Evolutionary conservation across 768 basidiomycete species (phyloP).

Genomic region (Roridomyces roridus): DNA sequence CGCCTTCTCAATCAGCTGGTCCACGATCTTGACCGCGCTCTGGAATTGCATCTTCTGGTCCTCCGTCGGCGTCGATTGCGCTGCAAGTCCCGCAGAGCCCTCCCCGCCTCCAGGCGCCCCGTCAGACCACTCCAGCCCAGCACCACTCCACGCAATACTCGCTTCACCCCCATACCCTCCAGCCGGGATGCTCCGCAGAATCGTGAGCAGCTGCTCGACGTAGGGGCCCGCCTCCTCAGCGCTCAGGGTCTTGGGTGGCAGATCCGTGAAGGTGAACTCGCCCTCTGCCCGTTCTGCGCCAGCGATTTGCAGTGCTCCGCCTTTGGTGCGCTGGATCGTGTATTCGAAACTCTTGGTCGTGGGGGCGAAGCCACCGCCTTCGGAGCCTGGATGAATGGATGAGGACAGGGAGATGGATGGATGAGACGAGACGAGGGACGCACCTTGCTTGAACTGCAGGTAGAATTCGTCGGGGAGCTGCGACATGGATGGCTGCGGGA

Average conservation of each 20-base stretch:
- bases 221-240: conserved; percentile 42
- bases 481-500: conserved; percentile 51
- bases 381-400: conserved; percentile 67
- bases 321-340: conserved; percentile 46
- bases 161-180: conserved; percentile 69
- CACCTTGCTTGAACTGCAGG: conserved; percentile 68
- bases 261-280: conserved; percentile 46
- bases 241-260: conserved; percentile 47
- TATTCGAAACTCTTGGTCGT: conserved; percentile 65
- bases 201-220: conserved; percentile 62
- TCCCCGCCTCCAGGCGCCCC: conserved; percentile 67
- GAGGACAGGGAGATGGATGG: background rate
- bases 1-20: conserved; percentile 50
- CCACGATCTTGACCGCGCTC: conserved; percentile 72
- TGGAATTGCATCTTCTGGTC: conserved; percentile 73
- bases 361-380: conserved; percentile 72
- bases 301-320: conserved; percentile 49
- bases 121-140: conserved; percentile 67
- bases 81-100: conserved; percentile 54
- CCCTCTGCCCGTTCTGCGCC: conserved; percentile 56
- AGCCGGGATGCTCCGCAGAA: conserved; percentile 64
- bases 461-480: conserved; percentile 53
- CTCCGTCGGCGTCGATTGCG: conserved; percentile 58
- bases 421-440: conserved; percentile 7
- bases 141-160: conserved; percentile 65